Percentiles rank a stretch among this genome's conserved stretches.
These are phyloP conservation scores for Spizellomyces punctatus DNA, from an alignment of 192 early-diverging fungal species.

Conservation along the genomic window DNA sequence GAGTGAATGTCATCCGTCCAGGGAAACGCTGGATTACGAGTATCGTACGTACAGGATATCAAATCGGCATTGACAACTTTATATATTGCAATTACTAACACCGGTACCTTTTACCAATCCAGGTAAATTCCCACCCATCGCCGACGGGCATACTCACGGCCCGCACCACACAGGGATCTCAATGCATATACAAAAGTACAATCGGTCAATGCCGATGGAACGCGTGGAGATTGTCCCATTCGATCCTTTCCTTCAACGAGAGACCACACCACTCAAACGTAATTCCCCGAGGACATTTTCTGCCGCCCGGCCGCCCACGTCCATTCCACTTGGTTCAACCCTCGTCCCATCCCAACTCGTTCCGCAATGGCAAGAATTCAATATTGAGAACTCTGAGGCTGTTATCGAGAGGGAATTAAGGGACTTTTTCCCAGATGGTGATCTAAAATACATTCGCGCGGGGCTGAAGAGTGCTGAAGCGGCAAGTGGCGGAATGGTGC, in stretches of 20 bases:
- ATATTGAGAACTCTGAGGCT: constrained; percentile 5
- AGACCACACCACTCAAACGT: not conserved
- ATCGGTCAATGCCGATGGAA: constrained; percentile 52
- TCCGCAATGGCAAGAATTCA: constrained; percentile 26
- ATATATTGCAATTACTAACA: not conserved
- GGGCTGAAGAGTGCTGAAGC: not conserved
- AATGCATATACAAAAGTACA: constrained; percentile 41
- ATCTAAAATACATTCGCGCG: constrained; percentile 37
- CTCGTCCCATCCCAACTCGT: constrained; percentile 3
- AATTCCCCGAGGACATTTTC: constrained; percentile 1
- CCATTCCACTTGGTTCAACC: constrained; percentile 12
- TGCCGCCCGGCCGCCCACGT: constrained; percentile 6
- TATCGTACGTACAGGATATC: constrained; percentile 23
- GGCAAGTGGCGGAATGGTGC: not conserved
- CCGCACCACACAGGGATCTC: constrained; percentile 20
- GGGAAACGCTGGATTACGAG: constrained; percentile 48
- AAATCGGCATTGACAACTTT: not conserved
- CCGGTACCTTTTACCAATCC: not conserved
- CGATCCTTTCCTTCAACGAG: constrained; percentile 8
- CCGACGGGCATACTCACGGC: constrained; percentile 4
- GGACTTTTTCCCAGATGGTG: constrained; percentile 16
- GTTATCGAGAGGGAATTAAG: constrained; percentile 26
- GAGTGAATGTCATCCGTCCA: constrained; percentile 49
- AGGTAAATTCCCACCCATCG: constrained; percentile 24
- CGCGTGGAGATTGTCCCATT: constrained; percentile 45